Conservation (phyloP, 2,329 filamentous ascomycete species). For the Scedosporium dehoogii region DNA sequence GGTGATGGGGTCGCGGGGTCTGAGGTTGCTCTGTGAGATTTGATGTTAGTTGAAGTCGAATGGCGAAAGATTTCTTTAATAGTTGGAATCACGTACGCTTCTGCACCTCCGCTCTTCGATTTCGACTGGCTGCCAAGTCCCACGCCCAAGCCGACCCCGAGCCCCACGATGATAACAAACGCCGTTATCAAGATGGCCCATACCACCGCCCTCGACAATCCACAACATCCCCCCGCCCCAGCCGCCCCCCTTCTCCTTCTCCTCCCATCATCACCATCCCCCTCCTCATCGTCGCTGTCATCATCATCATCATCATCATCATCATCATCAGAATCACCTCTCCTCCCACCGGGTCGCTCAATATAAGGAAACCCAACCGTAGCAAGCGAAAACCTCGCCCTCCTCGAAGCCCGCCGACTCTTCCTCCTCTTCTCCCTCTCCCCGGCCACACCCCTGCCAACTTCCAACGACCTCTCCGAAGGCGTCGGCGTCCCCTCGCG, state of each 20-base stretch:
- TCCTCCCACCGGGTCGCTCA: not conserved
- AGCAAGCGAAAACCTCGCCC: not conserved
- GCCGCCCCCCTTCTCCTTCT: not conserved
- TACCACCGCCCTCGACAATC: conserved; percentile 21
- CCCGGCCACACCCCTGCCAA: not conserved
- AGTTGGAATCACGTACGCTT: not conserved
- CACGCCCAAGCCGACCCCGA: conserved; percentile 30
- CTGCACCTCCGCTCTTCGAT: not conserved
- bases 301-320: not conserved
- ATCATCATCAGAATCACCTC: not conserved
- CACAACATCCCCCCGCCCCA: not conserved
- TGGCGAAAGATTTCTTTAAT: not conserved
- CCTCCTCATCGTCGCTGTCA: not conserved
- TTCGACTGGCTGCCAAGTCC: conserved; percentile 21
- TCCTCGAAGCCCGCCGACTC: not conserved
- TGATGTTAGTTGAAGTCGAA: not conserved
- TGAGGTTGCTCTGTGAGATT: conserved; percentile 1
- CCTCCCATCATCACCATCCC: not conserved
- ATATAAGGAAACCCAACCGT: conserved; percentile 1
- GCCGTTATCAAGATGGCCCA: conserved; percentile 23
- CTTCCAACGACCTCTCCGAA: not conserved
- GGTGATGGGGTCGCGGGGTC: no score
- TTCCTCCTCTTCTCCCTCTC: conserved; percentile 1
- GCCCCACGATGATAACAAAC: conserved; percentile 17
- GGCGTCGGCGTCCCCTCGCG: conserved; percentile 3